Base-by-base conservation (phyloP, 805 yeast species). In the Metschnikowia proteae region DNA sequence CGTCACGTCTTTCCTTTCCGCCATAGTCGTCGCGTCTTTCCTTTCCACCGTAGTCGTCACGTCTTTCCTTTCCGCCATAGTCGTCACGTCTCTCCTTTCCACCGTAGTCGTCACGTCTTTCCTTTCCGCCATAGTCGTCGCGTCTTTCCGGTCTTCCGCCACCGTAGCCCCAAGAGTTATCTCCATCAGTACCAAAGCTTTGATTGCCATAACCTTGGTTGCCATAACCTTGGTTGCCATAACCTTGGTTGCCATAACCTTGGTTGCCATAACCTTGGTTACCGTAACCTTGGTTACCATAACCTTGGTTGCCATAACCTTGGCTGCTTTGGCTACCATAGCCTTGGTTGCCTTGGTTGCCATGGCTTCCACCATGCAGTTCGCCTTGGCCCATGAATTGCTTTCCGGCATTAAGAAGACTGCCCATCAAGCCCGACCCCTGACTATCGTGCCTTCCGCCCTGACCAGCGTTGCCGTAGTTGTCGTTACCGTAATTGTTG, bases 91-190 rank as follows among this genome's bases (percentile, higher is more conserved):
- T n/a, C 28, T 45, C 45, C 52, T 49, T 45, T 40, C 52, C 45
- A 5, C 49, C 47, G 17, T 34, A 47, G 32, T 47, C 51, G 31
- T 47, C 56, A 25, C 40, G 34, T 43, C 38, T 38, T 42, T 41
- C 43, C 13, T 13, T 38, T 31, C 47, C 46, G 17, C 51, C 51
- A n/a, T 42, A 25, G 23, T 31, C 45, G 13, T 36, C 31, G 3
- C 43, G 30, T 7, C 54, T 48, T 11, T 39, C 42, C 11, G 30
- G 47, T 13, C 40, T 45, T 8, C 51, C 50, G 2, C 36, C 55
- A 1, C 41, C 49, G 46, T 25, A 52, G 30, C 50, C 52, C 52
- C 50, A 57, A 34, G 49, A 45, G 34, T 47, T 50, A 30, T 38
- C 46, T 3, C 47, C 47, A 30, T 37, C 25, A 9, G 42, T 41